Percentiles rank a stretch among this genome's conserved stretches.
Conservation (phyloP, 148 eudicot genomes). For the Arbutus unedo region DNA sequence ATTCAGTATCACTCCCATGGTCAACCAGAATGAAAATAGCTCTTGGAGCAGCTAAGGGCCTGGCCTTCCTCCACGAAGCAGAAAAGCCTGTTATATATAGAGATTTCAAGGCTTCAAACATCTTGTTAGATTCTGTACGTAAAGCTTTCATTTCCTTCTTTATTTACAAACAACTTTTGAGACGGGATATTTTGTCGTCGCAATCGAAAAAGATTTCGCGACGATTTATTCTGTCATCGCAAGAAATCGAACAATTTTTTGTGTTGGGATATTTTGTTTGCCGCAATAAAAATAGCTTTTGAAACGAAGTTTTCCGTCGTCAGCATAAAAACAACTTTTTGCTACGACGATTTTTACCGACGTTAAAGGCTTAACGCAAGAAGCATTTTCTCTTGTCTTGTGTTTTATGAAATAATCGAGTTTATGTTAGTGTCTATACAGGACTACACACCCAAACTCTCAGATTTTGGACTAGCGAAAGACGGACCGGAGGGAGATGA, state of each 20-base stretch:
- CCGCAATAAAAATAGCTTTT: no score
- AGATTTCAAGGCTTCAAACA: slow-evolving; percentile 94
- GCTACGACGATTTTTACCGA: no score
- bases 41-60: slow-evolving; percentile 90
- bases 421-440: slow-evolving; percentile 17
- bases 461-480: slow-evolving; percentile 81
- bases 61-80: slow-evolving; percentile 87
- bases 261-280: no score
- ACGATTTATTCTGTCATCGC: no score
- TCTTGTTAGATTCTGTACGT: slow-evolving; percentile 80
- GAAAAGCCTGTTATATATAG: slow-evolving; percentile 76
- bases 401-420: background rate
- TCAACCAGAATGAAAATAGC: slow-evolving; percentile 82
- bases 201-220: no score
- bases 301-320: no score
- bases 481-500: slow-evolving; percentile 88
- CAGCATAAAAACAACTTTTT: no score
- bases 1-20: slow-evolving; percentile 84
- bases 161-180: background rate
- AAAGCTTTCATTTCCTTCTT: background rate
- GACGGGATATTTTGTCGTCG: no score
- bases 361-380: no score
- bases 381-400: background rate
- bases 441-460: slow-evolving; percentile 74
- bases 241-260: no score